Base-by-base conservation (phyloP, 2,329 filamentous ascomycete species). In the Trichophyton simii region DNA sequence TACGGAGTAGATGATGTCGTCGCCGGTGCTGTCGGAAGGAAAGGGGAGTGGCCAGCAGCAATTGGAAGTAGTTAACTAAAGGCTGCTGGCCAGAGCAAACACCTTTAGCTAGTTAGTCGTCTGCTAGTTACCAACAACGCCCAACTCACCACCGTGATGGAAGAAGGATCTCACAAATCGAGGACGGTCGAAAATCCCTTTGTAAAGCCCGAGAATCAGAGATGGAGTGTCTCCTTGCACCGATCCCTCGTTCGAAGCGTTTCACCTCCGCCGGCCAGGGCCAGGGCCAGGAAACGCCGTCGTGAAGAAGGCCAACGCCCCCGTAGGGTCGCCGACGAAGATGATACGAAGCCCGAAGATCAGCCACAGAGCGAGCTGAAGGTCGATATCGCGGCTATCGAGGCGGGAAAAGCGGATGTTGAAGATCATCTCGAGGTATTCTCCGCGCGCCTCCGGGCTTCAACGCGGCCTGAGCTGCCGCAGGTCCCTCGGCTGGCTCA, bases 361-460 rank as follows among this genome's bases (percentile, higher is more conserved):
- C 41, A 25, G 18, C 57, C 57, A 42, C 38, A 15, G 1, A 31
- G 41, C 15, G 54, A 18, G 34, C 15, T 50, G 54, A 38, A 34
- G n/a, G 61, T 60, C 6, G 63, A 61, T 18, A 68, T 73, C 11
- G 79, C 80, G 20, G 76, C 77, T 13, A 75, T 83, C 3, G 80
- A 83, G 72, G 79, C 81, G 42, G 81, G 80, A 7, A 65, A 78
- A 65, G 71, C 75, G 4, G 65, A 73, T 44, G 73, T 82, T n/a
- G 67, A 71, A 3, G 72, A 83, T 60, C 79, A 81, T 64, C 70
- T 82, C 1, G 67, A 69, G 2, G 78, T 79, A 65, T 80, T 82
- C 67, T 74, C 74, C 25, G 65, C 71, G 6, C 76, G 75, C 54
- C 70, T 82, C 1, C 64, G 55, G n/a, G 58, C 58, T 57, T 69